Evolutionary conservation across 768 basidiomycete species (phyloP).

Genomic region (Hygrocybe punicea): DNA sequence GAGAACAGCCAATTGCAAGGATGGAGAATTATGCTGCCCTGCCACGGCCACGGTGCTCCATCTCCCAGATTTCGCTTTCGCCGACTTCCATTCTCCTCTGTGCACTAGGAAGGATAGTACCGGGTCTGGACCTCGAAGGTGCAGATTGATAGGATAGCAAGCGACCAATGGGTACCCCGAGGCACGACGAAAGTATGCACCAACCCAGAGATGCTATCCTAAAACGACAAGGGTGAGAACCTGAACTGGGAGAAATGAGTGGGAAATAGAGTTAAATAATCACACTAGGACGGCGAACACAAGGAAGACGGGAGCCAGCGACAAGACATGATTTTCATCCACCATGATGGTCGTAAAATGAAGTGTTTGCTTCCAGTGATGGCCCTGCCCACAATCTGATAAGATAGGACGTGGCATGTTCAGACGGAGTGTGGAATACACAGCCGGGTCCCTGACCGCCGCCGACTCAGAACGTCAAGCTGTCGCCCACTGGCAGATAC

Average conservation of each 20-base stretch:
- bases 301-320: conserved; percentile 42
- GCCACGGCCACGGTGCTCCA: conserved; percentile 36
- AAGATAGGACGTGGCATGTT: too few species aligned
- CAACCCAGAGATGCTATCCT: conserved; percentile 54
- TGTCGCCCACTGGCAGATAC: too few species aligned
- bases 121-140: conserved; percentile 24
- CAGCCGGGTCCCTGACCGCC: too few species aligned
- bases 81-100: conserved; percentile 40
- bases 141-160: conserved; percentile 34
- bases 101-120: conserved; percentile 19
- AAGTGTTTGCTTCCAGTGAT: too few species aligned
- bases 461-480: too few species aligned
- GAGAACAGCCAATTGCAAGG: background rate
- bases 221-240: conserved; percentile 5
- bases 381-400: too few species aligned
- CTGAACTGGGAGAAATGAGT: conserved; percentile 1
- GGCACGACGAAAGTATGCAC: conserved; percentile 67
- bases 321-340: conserved; percentile 7
- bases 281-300: conserved; percentile 51
- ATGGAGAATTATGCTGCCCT: background rate
- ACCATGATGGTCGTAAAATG: conserved; percentile 5
- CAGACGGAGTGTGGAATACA: too few species aligned
- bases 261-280: conserved; percentile 15
- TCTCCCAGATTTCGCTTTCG: conserved; percentile 59
- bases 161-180: conserved; percentile 50